Conservation (phyloP, 2,329 filamentous ascomycete genomes). For the Penicillium sp. region DNA sequence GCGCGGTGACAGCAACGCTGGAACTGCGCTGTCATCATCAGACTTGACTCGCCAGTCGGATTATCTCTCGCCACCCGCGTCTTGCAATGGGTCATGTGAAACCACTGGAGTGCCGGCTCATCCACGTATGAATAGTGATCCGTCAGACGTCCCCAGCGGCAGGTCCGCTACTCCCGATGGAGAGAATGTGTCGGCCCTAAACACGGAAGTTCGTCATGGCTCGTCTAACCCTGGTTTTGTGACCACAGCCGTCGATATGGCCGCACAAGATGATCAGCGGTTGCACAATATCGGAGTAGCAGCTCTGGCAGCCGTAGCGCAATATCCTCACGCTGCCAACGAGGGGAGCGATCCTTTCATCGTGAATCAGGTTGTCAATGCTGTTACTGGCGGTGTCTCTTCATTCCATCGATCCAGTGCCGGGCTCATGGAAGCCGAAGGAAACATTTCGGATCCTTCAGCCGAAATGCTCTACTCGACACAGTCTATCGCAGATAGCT, state of each 20-base stretch:
- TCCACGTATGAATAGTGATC: slow-evolving; percentile 23
- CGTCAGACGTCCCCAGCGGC: slow-evolving; percentile 10
- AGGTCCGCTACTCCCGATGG: slow-evolving; percentile 6
- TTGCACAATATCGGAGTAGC: slow-evolving; percentile 32
- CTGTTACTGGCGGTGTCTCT: slow-evolving; percentile 25
- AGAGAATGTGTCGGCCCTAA: slow-evolving; percentile 11
- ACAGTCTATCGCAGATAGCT: slow-evolving; percentile 5
- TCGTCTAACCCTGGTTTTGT: slow-evolving; percentile 6
- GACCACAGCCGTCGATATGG: slow-evolving; percentile 11
- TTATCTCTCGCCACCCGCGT: slow-evolving; percentile 10
- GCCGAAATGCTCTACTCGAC: slow-evolving; percentile 2
- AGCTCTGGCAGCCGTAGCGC: slow-evolving; percentile 36
- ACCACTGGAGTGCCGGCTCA: slow-evolving; percentile 14
- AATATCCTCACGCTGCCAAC: slow-evolving; percentile 30
- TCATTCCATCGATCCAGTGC: neutral
- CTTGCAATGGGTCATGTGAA: slow-evolving; percentile 30
- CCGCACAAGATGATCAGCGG: slow-evolving; percentile 24
- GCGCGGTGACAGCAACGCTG: slow-evolving; percentile 20
- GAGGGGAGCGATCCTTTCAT: slow-evolving; percentile 26
- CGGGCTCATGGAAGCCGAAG: neutral
- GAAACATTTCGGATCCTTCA: slow-evolving; percentile 6
- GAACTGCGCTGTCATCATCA: slow-evolving; percentile 5
- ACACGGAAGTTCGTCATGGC: slow-evolving; percentile 3
- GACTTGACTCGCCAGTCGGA: slow-evolving; percentile 10
- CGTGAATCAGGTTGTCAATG: slow-evolving; percentile 36